Base-by-base conservation (phyloP, 805 yeast genomes). In the Candida sphagnicola region DNA sequence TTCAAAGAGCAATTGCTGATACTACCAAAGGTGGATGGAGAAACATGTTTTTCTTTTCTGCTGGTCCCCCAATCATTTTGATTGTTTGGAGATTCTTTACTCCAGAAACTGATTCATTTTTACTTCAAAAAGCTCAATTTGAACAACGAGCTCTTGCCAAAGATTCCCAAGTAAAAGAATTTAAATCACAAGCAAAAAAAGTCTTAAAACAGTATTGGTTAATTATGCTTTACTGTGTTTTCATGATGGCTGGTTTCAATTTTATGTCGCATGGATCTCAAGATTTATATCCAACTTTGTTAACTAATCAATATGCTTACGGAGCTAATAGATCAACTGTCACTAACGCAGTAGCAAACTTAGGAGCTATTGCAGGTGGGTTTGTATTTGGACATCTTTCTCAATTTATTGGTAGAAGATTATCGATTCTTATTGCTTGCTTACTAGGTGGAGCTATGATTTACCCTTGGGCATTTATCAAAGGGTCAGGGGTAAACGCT, bases 181-280 rank as follows among this genome's bases (percentile, higher is more conserved):
- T 45, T 39, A 39, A 37, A 37, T 28, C 40, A 11, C 40, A 46
- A 31, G 43, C 41, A 5, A 33, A 25, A 14, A 37, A 34, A 19
- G 50, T 53, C 13, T 34, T 54, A 12, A 49, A 48, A 34, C 42
- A 43, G 11, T 56, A 57, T 41, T 63, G 69, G 69, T 51, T 61
- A 23, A 47, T 59, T 42, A 49, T 62, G 43, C 50, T 54, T 37
- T 63, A 62, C 46, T 45, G 59, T 43, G 51, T 63, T 4, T 44
- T 62, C 39, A 32, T 80, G 54, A 74, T 82, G 81, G 72, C 84
- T 14, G 85, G 82, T 14, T 77, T 80, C 68, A 82, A 82, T 59
- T 83, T 81, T 62, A 72, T 75, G 63, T 74, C 85, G 6, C 91
- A 83, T 49, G 87, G 86, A 1, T 77, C 87, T 4, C 89, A 83